phyloP scores from a whole-genome alignment of 108 stramenopile species.

The Seminavis robusta region DNA sequence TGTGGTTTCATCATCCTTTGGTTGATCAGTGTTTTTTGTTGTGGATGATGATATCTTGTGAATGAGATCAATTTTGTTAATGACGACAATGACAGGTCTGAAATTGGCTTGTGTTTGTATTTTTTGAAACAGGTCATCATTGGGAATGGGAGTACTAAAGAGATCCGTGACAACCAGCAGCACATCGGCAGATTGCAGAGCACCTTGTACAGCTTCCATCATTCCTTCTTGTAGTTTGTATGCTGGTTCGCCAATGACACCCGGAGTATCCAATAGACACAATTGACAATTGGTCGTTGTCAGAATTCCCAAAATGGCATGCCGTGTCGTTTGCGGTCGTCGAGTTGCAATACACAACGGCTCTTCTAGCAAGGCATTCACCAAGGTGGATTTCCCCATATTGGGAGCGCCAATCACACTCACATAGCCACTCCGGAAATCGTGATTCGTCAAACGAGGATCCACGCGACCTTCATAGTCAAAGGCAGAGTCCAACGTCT shows the following conservation, averaged over 20 bases:
- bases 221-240: constrained; percentile 84
- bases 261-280: constrained; percentile 89
- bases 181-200: constrained; percentile 68
- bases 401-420: constrained; percentile 84
- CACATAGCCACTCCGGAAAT: constrained; percentile 65
- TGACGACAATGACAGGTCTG: constrained; percentile 74
- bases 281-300: constrained; percentile 65
- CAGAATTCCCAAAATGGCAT: constrained; percentile 83
- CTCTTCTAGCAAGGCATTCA: constrained; percentile 80
- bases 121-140: constrained; percentile 58
- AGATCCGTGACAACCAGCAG: constrained; percentile 83
- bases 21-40: constrained; percentile 17
- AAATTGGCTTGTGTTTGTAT: constrained; percentile 30
- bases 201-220: constrained; percentile 83
- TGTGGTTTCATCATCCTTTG: too few species aligned
- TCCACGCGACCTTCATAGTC: neutral
- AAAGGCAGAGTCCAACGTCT: neutral
- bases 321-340: constrained; percentile 90
- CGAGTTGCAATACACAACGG: constrained; percentile 75
- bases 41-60: constrained; percentile 13
- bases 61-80: constrained; percentile 88
- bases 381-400: constrained; percentile 88
- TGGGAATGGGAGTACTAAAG: constrained; percentile 63
- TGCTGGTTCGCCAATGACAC: constrained; percentile 75
- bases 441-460: too few species aligned